Evolutionary conservation across 352 stramenopile species (phyloP).

Genomic region (Aphanomyces astaci): DNA sequence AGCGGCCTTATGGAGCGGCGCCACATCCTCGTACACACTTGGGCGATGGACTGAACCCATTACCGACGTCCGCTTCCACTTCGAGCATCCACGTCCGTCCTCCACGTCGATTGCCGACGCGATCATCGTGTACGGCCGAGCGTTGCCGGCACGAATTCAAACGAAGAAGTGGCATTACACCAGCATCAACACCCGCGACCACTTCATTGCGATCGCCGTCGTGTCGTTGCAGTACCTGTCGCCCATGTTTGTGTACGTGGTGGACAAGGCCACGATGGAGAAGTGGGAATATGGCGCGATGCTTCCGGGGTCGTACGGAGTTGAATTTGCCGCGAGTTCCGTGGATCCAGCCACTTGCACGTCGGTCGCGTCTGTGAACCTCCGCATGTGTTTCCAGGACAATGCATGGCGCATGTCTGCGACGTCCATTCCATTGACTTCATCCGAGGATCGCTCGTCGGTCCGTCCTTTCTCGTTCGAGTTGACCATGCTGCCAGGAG

Average conservation of each 20-base stretch:
- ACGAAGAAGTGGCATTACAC: slow-evolving; percentile 45
- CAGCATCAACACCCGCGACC: slow-evolving; percentile 32
- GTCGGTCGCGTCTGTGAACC: slow-evolving; percentile 17
- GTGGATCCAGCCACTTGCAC: slow-evolving; percentile 32
- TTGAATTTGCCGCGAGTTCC: slow-evolving; percentile 35
- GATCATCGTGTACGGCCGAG: neutral
- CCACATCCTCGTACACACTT: slow-evolving; percentile 28
- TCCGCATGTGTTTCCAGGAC: slow-evolving; percentile 29
- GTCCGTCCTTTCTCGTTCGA: slow-evolving; percentile 23
- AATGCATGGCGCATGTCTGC: slow-evolving; percentile 28
- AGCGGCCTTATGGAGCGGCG: slow-evolving; percentile 20
- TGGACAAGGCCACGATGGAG: slow-evolving; percentile 32
- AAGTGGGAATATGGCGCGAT: slow-evolving; percentile 38
- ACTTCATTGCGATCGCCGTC: slow-evolving; percentile 37
- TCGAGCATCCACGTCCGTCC: slow-evolving; percentile 17
- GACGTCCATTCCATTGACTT: slow-evolving; percentile 26
- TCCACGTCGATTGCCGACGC: neutral
- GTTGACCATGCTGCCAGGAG: slow-evolving; percentile 27
- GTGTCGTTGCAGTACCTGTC: slow-evolving; percentile 39
- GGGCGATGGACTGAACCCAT: slow-evolving; percentile 30
- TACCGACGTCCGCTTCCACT: slow-evolving; percentile 29
- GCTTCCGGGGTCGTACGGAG: slow-evolving; percentile 27
- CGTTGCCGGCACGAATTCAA: slow-evolving; percentile 14
- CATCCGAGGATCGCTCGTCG: slow-evolving; percentile 14
- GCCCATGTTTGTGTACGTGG: slow-evolving; percentile 39